Base-by-base conservation (phyloP, 768 basidiomycete species). In the Lactarius quietus region DNA sequence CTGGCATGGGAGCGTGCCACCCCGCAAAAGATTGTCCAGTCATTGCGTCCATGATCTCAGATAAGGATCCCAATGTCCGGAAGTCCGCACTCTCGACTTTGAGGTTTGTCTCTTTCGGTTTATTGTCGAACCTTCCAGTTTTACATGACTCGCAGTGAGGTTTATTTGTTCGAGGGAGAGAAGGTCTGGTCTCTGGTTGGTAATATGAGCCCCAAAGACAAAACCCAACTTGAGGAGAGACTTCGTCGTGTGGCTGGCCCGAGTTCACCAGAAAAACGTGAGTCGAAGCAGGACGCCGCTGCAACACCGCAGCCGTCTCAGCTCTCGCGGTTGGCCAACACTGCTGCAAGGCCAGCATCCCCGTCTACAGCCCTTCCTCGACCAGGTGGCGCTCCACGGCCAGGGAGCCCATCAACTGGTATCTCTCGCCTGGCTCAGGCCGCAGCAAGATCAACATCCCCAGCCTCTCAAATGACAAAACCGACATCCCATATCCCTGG, bases 161-260 rank as follows among this genome's bases (percentile, higher is more conserved):
- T 83, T 3, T 96, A 94, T 73, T 79, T 83, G 10, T 81, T 93
- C 17, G 84, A 91, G 23, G 95, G 95, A 23, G 94, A 96, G 71
- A 89, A 86, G 70, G 84, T 95, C 15, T 95, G 91, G 92, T 78
- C 83, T 14, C 76, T 89, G 12, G 90, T 94, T 52, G 92, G 92
- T 1, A 70, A 81, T 10, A 78, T 97, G 33, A 83, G 88, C 53
- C 79, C 90, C 6, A 96, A 96, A 74, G 94, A 95, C 72, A 94
- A 91, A 72, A 93, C 93, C 10, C 92, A 95, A 71, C 83, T 97
- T 35, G 94, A 96, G 75, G 95, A 95, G 72, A 84, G 93, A 9
- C 77, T 97, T 33, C 88, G 91, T 54, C 88, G 92, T 38, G 85
- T 93, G n/a, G 79, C 87, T 35, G 88, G 88, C 7, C 85, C 89